These are phyloP conservation scores for Colletotrichum sp. DNA, from an alignment of 2,329 filamentous ascomycete species.

Conservation along the genomic window DNA sequence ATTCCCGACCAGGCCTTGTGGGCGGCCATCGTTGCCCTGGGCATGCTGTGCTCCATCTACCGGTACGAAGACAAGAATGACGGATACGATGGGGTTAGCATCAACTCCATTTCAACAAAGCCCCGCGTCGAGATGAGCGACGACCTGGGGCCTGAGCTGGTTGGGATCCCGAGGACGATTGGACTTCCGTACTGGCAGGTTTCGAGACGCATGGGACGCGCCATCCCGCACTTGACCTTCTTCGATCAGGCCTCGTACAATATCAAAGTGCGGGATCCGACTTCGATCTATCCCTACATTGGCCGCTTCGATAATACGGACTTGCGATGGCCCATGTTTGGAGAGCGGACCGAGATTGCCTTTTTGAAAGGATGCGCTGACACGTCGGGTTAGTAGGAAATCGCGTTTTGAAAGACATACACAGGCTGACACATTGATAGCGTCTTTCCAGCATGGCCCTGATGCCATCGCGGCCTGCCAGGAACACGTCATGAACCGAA, in stretches of 20 bases:
- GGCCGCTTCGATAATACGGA: constrained; percentile 59
- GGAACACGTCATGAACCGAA: constrained; percentile 58
- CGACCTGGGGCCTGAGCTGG: constrained; percentile 53
- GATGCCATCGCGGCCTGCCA: constrained; percentile 59
- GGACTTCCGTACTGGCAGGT: constrained; percentile 56
- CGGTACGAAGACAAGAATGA: constrained; percentile 58
- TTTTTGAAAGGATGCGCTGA: constrained; percentile 57
- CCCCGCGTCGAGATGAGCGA: constrained; percentile 52
- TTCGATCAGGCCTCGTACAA: constrained; percentile 61
- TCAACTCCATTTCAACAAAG: constrained; percentile 34
- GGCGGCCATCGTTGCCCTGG: constrained; percentile 56
- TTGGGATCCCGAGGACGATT: constrained; percentile 53
- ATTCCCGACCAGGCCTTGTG: constrained; percentile 58
- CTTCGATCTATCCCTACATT: constrained; percentile 54
- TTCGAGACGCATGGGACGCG: constrained; percentile 55
- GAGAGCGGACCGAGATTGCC: constrained; percentile 54
- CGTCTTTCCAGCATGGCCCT: constrained; percentile 55
- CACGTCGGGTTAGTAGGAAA: constrained; percentile 38
- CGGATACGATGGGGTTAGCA: constrained; percentile 53
- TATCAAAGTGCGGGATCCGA: constrained; percentile 52
- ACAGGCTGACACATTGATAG: constrained; percentile 24
- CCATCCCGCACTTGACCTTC: constrained; percentile 57
- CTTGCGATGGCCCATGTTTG: constrained; percentile 59
- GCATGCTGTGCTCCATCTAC: constrained; percentile 59
- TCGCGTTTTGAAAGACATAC: not conserved